Percentiles rank a stretch among this genome's conserved stretches.
Conservation (phyloP, 441 rosid genomes). For the Aquilaria agallochum region DNA sequence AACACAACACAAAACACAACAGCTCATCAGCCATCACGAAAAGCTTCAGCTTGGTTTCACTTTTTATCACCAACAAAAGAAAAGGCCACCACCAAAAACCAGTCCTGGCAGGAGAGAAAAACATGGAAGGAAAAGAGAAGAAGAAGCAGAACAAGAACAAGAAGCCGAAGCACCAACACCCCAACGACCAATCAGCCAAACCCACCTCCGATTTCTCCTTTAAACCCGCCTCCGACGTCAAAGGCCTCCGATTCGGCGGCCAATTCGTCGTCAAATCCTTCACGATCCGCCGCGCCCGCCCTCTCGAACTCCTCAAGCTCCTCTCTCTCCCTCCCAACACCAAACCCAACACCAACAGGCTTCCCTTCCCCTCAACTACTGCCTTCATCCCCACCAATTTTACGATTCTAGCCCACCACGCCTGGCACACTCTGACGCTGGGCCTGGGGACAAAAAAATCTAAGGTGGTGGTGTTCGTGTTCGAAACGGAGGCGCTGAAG, state of each 20-base stretch:
- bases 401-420: slow-evolving; percentile 93
- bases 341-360: slow-evolving; percentile 20
- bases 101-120: background rate
- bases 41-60: slow-evolving; percentile 32
- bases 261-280: slow-evolving; percentile 93
- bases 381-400: slow-evolving; percentile 89
- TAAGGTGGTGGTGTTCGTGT: slow-evolving; percentile 69
- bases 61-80: background rate
- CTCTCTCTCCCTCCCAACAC: slow-evolving; percentile 54
- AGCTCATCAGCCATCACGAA: slow-evolving; percentile 14
- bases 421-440: slow-evolving; percentile 92
- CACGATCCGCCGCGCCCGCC: slow-evolving; percentile 80
- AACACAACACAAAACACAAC: slow-evolving; percentile 7
- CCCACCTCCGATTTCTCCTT: slow-evolving; percentile 63
- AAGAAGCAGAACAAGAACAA: slow-evolving; percentile 32
- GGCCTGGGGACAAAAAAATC: slow-evolving; percentile 90
- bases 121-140: slow-evolving; percentile 37
- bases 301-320: slow-evolving; percentile 74
- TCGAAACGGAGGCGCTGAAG: slow-evolving; percentile 74
- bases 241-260: slow-evolving; percentile 85
- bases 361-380: slow-evolving; percentile 69
- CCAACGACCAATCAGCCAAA: slow-evolving; percentile 43
- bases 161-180: slow-evolving; percentile 69
- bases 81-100: slow-evolving; percentile 5
- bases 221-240: slow-evolving; percentile 72